Conservation (phyloP, 345 rosid species). For the Rhizophora apiculata region DNA sequence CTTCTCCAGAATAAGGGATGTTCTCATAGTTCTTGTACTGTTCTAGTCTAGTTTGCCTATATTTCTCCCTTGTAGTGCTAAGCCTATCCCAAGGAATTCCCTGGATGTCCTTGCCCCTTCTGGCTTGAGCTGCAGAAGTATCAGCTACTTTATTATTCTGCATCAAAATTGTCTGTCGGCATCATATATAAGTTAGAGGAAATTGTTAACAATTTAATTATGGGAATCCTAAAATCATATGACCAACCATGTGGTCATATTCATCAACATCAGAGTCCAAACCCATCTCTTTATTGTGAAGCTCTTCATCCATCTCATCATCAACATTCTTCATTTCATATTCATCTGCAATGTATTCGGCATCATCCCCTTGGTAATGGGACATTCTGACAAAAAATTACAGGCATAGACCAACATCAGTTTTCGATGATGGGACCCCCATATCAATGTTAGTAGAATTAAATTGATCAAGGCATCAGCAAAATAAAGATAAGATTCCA, state of each 20-base stretch:
- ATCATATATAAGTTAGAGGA: background rate
- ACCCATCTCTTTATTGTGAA: constrained; percentile 40
- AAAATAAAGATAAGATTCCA: no score
- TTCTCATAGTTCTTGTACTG: constrained; percentile 97
- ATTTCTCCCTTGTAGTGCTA: constrained; percentile 74
- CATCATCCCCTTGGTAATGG: constrained; percentile 52
- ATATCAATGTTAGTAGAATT: no score
- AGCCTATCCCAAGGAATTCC: constrained; percentile 98
- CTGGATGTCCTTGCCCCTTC: constrained; percentile 85
- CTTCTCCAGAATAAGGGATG: constrained; percentile 62
- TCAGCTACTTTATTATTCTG: constrained; percentile 57
- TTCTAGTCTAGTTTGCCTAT: constrained; percentile 82
- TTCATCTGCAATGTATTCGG: constrained; percentile 61
- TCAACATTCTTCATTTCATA: constrained; percentile 63
- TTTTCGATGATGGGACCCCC: no score
- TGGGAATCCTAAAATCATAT: constrained; percentile 2
- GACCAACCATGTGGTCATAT: constrained; percentile 47
- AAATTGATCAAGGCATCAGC: no score
- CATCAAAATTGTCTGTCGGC: constrained; percentile 4
- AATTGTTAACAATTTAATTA: background rate
- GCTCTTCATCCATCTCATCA: constrained; percentile 57
- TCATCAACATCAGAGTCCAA: constrained; percentile 73
- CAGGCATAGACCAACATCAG: constrained; percentile 19
- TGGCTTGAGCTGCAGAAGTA: constrained; percentile 81
- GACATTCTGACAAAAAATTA: constrained; percentile 38